Percentiles rank a stretch among this genome's conserved stretches.
Conservation (phyloP, 129 eudicot species). For the Pittosporum tobira region DNA sequence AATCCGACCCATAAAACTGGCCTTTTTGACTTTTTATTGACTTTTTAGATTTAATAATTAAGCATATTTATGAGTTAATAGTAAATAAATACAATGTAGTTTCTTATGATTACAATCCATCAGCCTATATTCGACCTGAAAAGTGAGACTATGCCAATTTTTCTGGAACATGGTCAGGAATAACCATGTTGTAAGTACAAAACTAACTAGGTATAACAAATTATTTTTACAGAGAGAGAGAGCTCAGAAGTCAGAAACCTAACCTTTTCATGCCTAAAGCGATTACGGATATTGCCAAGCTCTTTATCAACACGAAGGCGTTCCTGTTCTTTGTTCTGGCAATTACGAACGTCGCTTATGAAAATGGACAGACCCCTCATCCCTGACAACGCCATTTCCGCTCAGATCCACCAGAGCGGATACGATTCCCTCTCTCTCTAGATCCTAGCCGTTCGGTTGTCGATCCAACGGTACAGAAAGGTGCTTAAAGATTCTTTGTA, state of each 20-base stretch:
- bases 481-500: not conserved
- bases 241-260: conserved; percentile 6
- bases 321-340: conserved; percentile 93
- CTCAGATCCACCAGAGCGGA: conserved; percentile 40
- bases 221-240: not conserved
- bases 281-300: conserved; percentile 90
- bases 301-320: conserved; percentile 96
- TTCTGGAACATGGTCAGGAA: too few species aligned
- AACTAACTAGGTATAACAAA: not conserved
- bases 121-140: too few species aligned
- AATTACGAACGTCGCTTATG: conserved; percentile 92
- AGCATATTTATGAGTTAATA: too few species aligned
- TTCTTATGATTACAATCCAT: too few species aligned
- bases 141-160: too few species aligned
- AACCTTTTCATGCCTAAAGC: conserved; percentile 90
- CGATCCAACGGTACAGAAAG: conserved; percentile 9
- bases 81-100: too few species aligned
- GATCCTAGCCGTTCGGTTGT: conserved; percentile 39
- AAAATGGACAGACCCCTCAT: conserved; percentile 95
- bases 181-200: not conserved
- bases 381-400: conserved; percentile 86
- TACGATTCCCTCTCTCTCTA: conserved; percentile 19
- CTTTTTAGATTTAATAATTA: too few species aligned
- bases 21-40: too few species aligned
- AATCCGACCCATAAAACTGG: too few species aligned